Evolutionary conservation across 2,329 filamentous ascomycete genomes (phyloP).

Genomic region (Tolypocladium tropicale): DNA sequence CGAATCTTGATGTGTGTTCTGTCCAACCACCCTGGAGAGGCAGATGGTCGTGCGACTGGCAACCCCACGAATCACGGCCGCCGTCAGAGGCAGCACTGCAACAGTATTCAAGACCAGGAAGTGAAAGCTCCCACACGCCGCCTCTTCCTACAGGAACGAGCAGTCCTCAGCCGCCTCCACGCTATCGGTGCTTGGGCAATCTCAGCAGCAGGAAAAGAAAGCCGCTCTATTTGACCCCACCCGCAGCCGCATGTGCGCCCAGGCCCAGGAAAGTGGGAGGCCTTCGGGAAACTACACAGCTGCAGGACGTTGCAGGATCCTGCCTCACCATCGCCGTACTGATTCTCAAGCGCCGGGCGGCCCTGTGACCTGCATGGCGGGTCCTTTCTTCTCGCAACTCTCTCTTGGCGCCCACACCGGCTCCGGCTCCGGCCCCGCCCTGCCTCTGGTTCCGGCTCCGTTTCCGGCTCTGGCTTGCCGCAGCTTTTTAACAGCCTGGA

Average conservation of each 20-base stretch:
- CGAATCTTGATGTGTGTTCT: slow-evolving; percentile 5
- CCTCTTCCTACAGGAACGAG: too few relatives aligned
- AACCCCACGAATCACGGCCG: neutral
- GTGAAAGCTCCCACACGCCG: neutral
- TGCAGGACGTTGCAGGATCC: neutral
- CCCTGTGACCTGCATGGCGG: too few relatives aligned
- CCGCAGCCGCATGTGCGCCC: neutral
- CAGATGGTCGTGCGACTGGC: too few relatives aligned
- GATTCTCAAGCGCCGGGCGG: too few relatives aligned
- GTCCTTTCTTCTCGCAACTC: too few relatives aligned
- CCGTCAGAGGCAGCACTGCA: neutral
- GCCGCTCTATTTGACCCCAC: neutral
- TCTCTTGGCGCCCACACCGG: too few relatives aligned
- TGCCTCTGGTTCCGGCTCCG: neutral
- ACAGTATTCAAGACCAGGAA: neutral
- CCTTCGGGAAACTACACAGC: neutral
- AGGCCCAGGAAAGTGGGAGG: neutral
- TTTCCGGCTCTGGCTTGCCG: neutral
- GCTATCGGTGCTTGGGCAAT: neutral
- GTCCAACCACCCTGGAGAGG: neutral
- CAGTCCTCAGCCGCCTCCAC: neutral
- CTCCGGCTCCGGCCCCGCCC: neutral
- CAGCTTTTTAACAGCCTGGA: neutral
- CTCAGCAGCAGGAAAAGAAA: neutral
- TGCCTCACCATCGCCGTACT: neutral